Base-by-base conservation (phyloP, 73 alveolate genomes). In the Paramecium primaurelia region DNA sequence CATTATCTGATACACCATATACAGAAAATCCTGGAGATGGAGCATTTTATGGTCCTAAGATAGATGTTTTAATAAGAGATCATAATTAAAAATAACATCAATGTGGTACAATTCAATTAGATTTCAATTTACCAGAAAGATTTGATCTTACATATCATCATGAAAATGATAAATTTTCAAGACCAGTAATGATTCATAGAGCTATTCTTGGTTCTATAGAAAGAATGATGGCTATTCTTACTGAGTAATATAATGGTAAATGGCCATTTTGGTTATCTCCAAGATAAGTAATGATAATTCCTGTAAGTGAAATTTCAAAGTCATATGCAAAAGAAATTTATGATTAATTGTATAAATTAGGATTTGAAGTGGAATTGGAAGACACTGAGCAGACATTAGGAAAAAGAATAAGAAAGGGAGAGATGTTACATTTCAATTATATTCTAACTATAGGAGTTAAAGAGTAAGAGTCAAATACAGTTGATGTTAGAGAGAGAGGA, bases 201-300 rank as follows among this genome's bases (percentile, higher is more conserved):
- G 99, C 99, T 54, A 96, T 99, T 88, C 93, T 98, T 83, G 99
- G 99, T 59, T 98, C 99, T 5, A 91, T 99, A 4, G 99, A 98
- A 92, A 96, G 99, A 92, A 96, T 98, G 95, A 92, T 98, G 32
- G 99, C 99, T 18, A 98, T 98, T 58, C 95, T 98, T 71, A 95
- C 93, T 58, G 99, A 99, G 86, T 98, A 97, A 88, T 69, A 93
- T 34, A 99, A 96, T 86, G 99, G 99, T 11, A 98, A 96, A 92
- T 99, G 99, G 99, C 99, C 99, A 16, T 98, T 99, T 94, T 99
- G 99, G 99, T 88, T 99, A 80, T 95, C 99, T 14, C 99, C 99
- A 18, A 97, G 99, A 49, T 97, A 98, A 96, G 96, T 96, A n/a
- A 88, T 92, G 54, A 95, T 99, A 6, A 95, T 99, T 64, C 84